phyloP scores from a whole-genome alignment of 192 early-diverging fungal species.

The Rhizophlyctis rosea region DNA sequence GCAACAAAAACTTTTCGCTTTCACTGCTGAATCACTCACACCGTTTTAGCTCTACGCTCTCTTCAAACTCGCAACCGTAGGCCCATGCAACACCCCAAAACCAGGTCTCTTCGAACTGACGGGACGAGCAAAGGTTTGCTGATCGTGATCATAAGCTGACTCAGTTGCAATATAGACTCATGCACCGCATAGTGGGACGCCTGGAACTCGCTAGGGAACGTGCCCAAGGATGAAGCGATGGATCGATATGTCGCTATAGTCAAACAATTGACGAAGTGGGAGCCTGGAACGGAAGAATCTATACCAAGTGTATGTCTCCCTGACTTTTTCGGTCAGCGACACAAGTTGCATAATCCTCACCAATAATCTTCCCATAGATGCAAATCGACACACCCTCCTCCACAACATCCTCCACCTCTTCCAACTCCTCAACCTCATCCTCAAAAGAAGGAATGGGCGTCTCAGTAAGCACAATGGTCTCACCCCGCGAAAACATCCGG shows the following conservation, averaged over 20 bases:
- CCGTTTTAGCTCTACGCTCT: slow-evolving; percentile 39
- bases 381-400: not conserved
- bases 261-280: not conserved
- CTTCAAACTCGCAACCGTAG: slow-evolving; percentile 41
- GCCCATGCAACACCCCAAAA: slow-evolving; percentile 28
- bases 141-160: not conserved
- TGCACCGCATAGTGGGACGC: slow-evolving; percentile 34
- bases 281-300: not conserved
- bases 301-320: not conserved
- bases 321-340: too few relatives aligned
- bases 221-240: slow-evolving; percentile 24
- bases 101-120: slow-evolving; percentile 36
- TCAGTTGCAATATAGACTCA: not conserved
- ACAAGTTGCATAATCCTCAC: too few relatives aligned
- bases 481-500: slow-evolving; percentile 1
- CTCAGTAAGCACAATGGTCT: slow-evolving; percentile 23
- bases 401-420: not conserved
- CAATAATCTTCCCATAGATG: not conserved
- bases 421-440: not conserved
- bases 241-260: slow-evolving; percentile 29
- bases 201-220: slow-evolving; percentile 19
- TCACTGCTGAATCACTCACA: not conserved
- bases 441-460: slow-evolving; percentile 10
- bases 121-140: slow-evolving; percentile 27
- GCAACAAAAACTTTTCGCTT: not conserved